Evolutionary conservation across 495 filamentous ascomycete genomes (phyloP), one percentile per base, ranked within the genome.

Genomic region (Glarea lozoyensis): DNA sequence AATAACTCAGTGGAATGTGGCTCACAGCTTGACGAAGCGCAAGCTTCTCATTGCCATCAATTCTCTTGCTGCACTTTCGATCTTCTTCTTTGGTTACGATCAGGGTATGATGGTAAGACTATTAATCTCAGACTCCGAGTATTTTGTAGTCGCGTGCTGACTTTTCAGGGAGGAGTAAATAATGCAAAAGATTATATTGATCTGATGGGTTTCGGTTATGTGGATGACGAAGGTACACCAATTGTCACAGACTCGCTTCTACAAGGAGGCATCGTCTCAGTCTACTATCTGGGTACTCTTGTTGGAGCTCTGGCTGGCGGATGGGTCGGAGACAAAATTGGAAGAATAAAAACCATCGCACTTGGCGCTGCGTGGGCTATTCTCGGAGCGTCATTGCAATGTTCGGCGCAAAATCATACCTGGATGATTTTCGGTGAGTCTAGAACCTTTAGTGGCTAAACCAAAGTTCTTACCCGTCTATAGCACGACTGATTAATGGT

Each of bases 221-320:
- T 7, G 7, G 25, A 29, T n/a, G 7, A 29, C 7, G 7, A 29
- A 7, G 25, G n/a, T 29, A 7, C n/a, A 7, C 7, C n/a, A 7
- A 29, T 7, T 29, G 25, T 29, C 25, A 7, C 25, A 29, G 7
- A 29, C n/a, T 29, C 25, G 25, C 25, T 29, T 29, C n/a, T n/a
- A n/a, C n/a, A n/a, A n/a, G n/a, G n/a, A n/a, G n/a, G n/a, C 1
- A 85, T 85, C 29, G 75, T 83, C 10, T 64, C 77, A 0, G 74
- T 84, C 24, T 86, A 84, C 53, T 86, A 85, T 50, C 64, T 84
- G n/a, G 80, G 81, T 3, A 79, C 77, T 3, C 60, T 83, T 1
- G 63, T 75, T 25, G 79, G 79, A 11, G 75, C 68, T 40, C 57
- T 83, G 6, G 51, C 72, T 18, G 79, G 79, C 37, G 79, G 79